Evolutionary conservation across 495 filamentous ascomycete genomes (phyloP).

Genomic region (Chaetomium cochliodes): DNA sequence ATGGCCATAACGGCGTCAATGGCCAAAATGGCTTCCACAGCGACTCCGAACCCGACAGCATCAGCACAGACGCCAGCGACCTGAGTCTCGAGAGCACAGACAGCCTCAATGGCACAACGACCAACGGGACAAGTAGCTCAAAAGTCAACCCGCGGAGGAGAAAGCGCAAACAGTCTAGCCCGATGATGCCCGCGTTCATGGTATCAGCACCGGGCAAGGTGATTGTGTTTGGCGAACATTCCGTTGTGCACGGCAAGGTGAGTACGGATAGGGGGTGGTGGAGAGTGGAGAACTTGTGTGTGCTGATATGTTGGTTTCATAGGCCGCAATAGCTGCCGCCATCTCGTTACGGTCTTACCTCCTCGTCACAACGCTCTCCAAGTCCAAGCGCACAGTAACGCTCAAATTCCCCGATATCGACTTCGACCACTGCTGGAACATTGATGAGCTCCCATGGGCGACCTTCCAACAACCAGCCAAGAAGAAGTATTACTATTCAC

Average conservation of each 20-base stretch:
- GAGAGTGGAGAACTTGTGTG: not conserved
- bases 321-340: slow-evolving; percentile 89
- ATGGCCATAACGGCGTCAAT: slow-evolving; percentile 25
- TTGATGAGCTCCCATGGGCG: slow-evolving; percentile 83
- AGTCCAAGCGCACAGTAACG: slow-evolving; percentile 78
- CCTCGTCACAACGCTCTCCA: slow-evolving; percentile 84
- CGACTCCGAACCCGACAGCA: slow-evolving; percentile 21
- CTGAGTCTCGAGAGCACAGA: slow-evolving; percentile 16
- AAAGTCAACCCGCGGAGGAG: slow-evolving; percentile 31
- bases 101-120: slow-evolving; percentile 15
- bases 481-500: slow-evolving; percentile 89
- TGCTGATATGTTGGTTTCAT: slow-evolving; percentile 6
- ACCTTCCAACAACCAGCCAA: slow-evolving; percentile 74
- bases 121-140: slow-evolving; percentile 21
- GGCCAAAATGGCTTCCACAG: slow-evolving; percentile 31
- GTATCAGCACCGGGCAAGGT: slow-evolving; percentile 97
- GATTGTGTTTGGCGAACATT: slow-evolving; percentile 95
- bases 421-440: slow-evolving; percentile 86
- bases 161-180: slow-evolving; percentile 54
- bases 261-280: not conserved
- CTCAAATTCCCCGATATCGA: slow-evolving; percentile 84
- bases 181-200: slow-evolving; percentile 85
- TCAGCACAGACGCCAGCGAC: slow-evolving; percentile 27
- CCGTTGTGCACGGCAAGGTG: slow-evolving; percentile 92
- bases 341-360: slow-evolving; percentile 95